Evolutionary conservation across 78 protist species (phyloP).

Genomic region (Creolimax fragrantissima): DNA sequence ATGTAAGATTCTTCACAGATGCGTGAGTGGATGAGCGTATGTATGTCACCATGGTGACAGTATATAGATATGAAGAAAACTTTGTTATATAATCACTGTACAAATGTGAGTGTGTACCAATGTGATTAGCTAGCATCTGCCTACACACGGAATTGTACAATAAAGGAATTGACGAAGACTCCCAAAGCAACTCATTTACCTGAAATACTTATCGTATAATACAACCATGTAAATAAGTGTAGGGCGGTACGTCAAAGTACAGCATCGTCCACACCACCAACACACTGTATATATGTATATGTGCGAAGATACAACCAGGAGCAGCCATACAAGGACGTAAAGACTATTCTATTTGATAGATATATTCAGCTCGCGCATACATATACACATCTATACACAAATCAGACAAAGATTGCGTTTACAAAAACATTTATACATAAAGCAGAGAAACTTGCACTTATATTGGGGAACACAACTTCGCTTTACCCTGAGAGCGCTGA

Average conservation of each 20-base stretch:
- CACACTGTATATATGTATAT: not conserved
- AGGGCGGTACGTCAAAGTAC: too few species aligned
- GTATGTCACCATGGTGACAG: not conserved
- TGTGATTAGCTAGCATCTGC: not conserved
- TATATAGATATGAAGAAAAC: too few species aligned
- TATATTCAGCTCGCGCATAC: too few species aligned
- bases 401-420: too few species aligned
- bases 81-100: not conserved
- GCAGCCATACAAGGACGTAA: not conserved
- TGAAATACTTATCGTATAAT: too few species aligned
- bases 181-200: too few species aligned
- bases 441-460: not conserved
- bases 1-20: not conserved
- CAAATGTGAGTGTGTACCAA: not conserved
- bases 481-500: constrained; percentile 3
- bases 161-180: too few species aligned
- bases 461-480: not conserved
- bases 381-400: not conserved
- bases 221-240: too few species aligned
- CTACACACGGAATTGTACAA: too few species aligned
- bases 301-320: not conserved
- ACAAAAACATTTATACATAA: not conserved
- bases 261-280: too few species aligned
- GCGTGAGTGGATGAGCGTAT: not conserved
- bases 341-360: not conserved